Evolutionary conservation across 139 green algal species (phyloP).

Genomic region (Chlorella sp.): DNA sequence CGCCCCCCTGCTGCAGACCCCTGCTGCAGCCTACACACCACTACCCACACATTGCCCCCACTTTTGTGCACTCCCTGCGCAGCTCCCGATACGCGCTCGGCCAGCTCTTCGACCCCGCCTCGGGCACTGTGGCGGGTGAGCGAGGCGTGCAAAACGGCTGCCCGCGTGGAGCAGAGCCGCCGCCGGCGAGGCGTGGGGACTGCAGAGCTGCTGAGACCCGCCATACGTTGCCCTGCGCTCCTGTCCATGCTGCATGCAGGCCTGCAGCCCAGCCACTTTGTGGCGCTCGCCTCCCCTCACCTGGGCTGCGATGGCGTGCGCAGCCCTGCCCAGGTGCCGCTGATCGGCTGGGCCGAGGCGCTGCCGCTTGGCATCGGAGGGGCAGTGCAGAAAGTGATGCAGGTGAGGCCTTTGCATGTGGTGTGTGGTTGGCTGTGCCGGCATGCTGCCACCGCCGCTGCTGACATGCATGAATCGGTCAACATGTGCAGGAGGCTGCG

Average conservation of each 20-base stretch:
- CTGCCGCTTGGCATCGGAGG: constrained; percentile 43
- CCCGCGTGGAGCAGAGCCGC: too few relatives aligned
- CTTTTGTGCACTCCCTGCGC: neutral
- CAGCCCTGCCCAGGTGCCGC: constrained; percentile 69
- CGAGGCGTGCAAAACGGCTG: too few relatives aligned
- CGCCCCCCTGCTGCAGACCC: too few relatives aligned
- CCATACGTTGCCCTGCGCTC: too few relatives aligned
- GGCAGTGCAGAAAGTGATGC: constrained; percentile 29
- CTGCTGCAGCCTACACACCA: too few relatives aligned
- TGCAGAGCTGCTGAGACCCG: too few relatives aligned
- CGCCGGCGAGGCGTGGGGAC: too few relatives aligned
- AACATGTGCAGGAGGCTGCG: constrained; percentile 10
- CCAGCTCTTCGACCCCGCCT: constrained; percentile 4
- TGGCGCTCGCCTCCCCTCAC: constrained; percentile 83
- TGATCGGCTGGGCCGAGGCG: constrained; percentile 59
- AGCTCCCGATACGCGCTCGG: constrained; percentile 4
- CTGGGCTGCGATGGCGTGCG: constrained; percentile 67
- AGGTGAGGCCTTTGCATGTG: constrained; percentile 3
- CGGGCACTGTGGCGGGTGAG: neutral
- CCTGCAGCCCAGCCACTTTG: constrained; percentile 72
- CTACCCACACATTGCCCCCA: neutral
- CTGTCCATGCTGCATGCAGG: constrained; percentile 28
- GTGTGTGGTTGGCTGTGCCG: neutral
- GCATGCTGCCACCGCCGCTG: neutral
- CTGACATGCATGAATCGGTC: neutral